Percentiles rank a stretch among this genome's conserved stretches.
Conservation (phyloP, 768 basidiomycete species). For the Naganishia kalamii region DNA sequence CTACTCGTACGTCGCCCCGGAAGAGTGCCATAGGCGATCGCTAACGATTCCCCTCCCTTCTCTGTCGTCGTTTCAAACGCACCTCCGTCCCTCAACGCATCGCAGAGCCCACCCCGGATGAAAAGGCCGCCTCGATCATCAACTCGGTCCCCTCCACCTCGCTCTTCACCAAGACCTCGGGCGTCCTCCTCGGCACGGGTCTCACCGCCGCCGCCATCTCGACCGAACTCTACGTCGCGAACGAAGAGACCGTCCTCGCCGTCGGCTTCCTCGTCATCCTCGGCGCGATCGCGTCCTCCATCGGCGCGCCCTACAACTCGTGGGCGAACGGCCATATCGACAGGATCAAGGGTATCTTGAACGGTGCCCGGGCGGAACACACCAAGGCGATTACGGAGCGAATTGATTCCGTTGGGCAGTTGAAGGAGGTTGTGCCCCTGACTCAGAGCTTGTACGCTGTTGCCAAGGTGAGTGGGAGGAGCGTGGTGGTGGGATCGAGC, state of each 20-base stretch:
- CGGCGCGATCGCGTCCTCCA: slow-evolving; percentile 59
- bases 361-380: slow-evolving; percentile 77
- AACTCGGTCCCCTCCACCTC: slow-evolving; percentile 70
- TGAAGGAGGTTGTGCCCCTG: slow-evolving; percentile 90
- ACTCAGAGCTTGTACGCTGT: slow-evolving; percentile 85
- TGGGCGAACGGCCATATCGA: slow-evolving; percentile 88
- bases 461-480: slow-evolving; percentile 61
- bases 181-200: slow-evolving; percentile 83
- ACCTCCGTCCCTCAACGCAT: neutral
- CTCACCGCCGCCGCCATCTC: slow-evolving; percentile 86
- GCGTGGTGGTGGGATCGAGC: neutral
- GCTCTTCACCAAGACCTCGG: slow-evolving; percentile 89
- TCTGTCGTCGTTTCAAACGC: neutral
- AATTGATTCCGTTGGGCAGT: slow-evolving; percentile 80
- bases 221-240: slow-evolving; percentile 93
- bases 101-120: slow-evolving; percentile 61
- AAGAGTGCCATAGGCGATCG: no score
- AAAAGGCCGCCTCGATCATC: slow-evolving; percentile 84
- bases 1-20: slow-evolving; percentile 21
- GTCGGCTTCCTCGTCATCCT: slow-evolving; percentile 77
- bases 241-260: slow-evolving; percentile 88
- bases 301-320: slow-evolving; percentile 78
- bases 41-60: neutral
- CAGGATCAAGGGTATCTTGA: slow-evolving; percentile 70
- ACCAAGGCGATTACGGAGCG: slow-evolving; percentile 87